Base-by-base conservation (phyloP, 192 early-diverging fungal genomes). In the Dissophora ornata region DNA sequence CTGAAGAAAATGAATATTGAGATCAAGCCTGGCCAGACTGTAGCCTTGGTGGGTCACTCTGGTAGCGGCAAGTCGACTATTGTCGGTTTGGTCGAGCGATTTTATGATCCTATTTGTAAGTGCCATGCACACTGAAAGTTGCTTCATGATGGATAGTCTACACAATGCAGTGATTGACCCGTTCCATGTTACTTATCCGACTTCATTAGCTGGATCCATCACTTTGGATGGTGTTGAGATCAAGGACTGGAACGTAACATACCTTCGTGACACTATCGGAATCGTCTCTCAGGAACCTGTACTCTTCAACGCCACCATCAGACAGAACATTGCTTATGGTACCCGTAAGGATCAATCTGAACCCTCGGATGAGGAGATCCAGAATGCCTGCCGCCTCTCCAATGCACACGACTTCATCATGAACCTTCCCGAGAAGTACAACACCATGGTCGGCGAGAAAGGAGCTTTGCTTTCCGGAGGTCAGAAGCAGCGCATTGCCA, bases 401-500 rank as follows among this genome's bases (percentile, higher is more conserved):
- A 95, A 95, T 50, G 87, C 87, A 2, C 93, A 93, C 60, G 87
- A 87, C 29, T 95, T 95, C 68, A 93, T 95, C 53, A 70, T 70
- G 58, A 80, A 84, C 26, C 80, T 94, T 22, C 91, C 92, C 22
- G 78, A 93, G 18, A 88, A 90, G 33, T 95, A 96, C 83, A 90
- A 97, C 69, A 96, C 96, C 1, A 59, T 89, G 56, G 94, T 96
- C 21, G 97, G 97, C 53, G 95, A 97, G 79, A 81, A 86, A 47
- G 92, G 90, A 4, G 84, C 92, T 49, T 71, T 89, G 79, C 65
- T 98, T 7, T 94, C 92, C 24, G 97, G 96, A 55, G 97, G 97
- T 16, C 97, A 98, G 79, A 97, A 97, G 80, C 97, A 97, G 71
- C 92, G 97, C 62, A 94, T 97, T 59, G 94, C 95, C 45, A 97